Evolutionary conservation across 2,329 filamentous ascomycete genomes (phyloP), one percentile per base, ranked within the genome.

Genomic region (Cladophialophora yegresii): DNA sequence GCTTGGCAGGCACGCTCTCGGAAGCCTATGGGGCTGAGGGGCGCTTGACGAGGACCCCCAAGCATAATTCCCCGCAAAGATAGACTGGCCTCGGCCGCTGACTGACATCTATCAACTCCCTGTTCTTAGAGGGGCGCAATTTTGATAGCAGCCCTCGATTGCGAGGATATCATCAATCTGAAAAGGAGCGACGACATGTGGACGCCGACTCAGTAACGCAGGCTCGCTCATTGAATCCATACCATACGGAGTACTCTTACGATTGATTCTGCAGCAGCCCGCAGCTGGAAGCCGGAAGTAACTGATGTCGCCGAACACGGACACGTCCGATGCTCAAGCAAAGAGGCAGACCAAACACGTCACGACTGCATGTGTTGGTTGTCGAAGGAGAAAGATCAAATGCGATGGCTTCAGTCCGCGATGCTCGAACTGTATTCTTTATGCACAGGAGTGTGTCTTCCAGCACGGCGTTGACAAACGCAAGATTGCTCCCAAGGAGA

Each of bases 351-450:
- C 55, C 4, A 66, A 66, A 47, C 64, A 66, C 43, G 64, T 63
- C 23, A 66, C 60, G 20, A 66, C 64, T 23, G 68, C 71, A 4
- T 72, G 71, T 47, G 50, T 67, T n/a, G 64, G 62, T 22, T 72
- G 71, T 58, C 58, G 71, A n/a, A 60, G 65, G 8, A 63, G 69
- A 28, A 72, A 72, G 53, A 69, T 71, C 49, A 71, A 70, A 57
- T 72, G 71, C 43, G 71, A 72, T 57, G 70, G 70, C 49, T 65
- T 63, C 26, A 66, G 58, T 22, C 70, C 71, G n/a, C 62, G 63
- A 22, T 72, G 70, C 54, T 67, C 65, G 13, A 72, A 71, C 45
- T 72, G 71, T 45, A 50, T 63, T 10, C 59, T 67, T 3, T 65
- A 64, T 55, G 55, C 32, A 20, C 65, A 64, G 36, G 51, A 61